Evolutionary conservation across 352 stramenopile species (phyloP), one percentile per base, ranked within the genome.

Genomic region (Achlya hypogyna): DNA sequence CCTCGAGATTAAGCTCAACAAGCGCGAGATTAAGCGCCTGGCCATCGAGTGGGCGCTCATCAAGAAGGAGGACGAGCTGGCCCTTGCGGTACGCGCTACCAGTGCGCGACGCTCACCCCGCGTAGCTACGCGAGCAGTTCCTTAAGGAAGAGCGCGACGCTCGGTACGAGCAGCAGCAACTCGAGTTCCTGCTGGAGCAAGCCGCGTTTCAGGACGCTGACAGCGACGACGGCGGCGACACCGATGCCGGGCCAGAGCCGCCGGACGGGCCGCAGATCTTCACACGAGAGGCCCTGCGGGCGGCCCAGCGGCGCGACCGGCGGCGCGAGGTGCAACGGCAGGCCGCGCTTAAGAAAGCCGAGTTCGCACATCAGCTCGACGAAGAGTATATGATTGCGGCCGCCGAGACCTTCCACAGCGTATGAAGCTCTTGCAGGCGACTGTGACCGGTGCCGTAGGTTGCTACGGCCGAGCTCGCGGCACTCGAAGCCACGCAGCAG

Each of bases 1-100:
- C 1, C 70, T 89, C 1, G 82, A 92, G 54, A 92, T 92, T 51
- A 92, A 92, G 58, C 62, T 78, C 3, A 80, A 82, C 18, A 92
- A 92, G 68, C 86, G 88, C 23, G 84, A 92, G 32, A 81, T 90
- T 54, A 82, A 91, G 56, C 76, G 82, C 4, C 56, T 92, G 1
- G 74, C 89, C 52, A 76, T 80, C 3, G 84, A 92, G 60, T 92
- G 84, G 82, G 67, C 75, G 0, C 73, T 81, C 14, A 86, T 89
- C 29, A 81, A 84, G 45, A 23, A 72, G 0, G 84, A 92, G 69
- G 84, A 92, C 28, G 80, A 81, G 8, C 63, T 89, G 3, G 73
- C 80, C 0, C 78, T 76, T 59, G 47, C 47, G 35, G 59, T 65
- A 54, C 20, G 42, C 31, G 18, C 16, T 64, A 16, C n/a, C 6